Conservation (phyloP, 495 filamentous ascomycete genomes). For the Hypomontagnella submonticulosa region DNA sequence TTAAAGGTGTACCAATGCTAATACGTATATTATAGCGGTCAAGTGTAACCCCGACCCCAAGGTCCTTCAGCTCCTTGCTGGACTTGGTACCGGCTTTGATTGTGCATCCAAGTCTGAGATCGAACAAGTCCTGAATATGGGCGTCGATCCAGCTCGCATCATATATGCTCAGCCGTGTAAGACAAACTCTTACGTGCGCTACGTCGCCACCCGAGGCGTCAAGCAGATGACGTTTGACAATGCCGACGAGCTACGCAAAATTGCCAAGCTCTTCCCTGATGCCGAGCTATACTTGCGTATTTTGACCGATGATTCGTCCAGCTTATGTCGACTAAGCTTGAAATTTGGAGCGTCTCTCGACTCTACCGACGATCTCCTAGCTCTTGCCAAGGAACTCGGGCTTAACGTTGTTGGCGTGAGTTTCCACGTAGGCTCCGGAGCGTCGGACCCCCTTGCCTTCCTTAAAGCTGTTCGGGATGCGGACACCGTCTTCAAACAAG, state of each 20-base stretch:
- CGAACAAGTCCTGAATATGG: slow-evolving; percentile 84
- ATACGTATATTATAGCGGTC: slow-evolving; percentile 71
- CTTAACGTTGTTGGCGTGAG: slow-evolving; percentile 96
- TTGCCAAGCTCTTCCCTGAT: slow-evolving; percentile 86
- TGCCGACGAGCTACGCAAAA: slow-evolving; percentile 96
- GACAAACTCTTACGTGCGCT: slow-evolving; percentile 96
- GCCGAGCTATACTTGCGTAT: slow-evolving; percentile 95
- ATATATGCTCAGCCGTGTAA: slow-evolving; percentile 99
- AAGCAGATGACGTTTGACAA: slow-evolving; percentile 99
- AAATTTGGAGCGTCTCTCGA: slow-evolving; percentile 96
- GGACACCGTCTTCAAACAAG: slow-evolving; percentile 89
- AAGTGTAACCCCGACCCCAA: slow-evolving; percentile 97
- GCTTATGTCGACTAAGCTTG: slow-evolving; percentile 90
- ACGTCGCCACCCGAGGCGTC: slow-evolving; percentile 82
- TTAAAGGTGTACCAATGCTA: slow-evolving; percentile 34
- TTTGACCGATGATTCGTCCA: slow-evolving; percentile 93
- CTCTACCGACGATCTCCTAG: slow-evolving; percentile 77
- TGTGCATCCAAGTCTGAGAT: slow-evolving; percentile 98
- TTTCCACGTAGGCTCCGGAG: slow-evolving; percentile 97
- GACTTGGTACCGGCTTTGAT: slow-evolving; percentile 94
- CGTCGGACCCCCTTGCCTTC: slow-evolving; percentile 89
- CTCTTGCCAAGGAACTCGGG: slow-evolving; percentile 85
- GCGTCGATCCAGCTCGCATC: slow-evolving; percentile 89
- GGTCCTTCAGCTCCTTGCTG: slow-evolving; percentile 86
- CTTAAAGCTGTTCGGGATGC: slow-evolving; percentile 90